Percentiles rank a stretch among this genome's conserved stretches.
Conservation (phyloP, 345 rosid genomes). For the Brassica nigra region DNA sequence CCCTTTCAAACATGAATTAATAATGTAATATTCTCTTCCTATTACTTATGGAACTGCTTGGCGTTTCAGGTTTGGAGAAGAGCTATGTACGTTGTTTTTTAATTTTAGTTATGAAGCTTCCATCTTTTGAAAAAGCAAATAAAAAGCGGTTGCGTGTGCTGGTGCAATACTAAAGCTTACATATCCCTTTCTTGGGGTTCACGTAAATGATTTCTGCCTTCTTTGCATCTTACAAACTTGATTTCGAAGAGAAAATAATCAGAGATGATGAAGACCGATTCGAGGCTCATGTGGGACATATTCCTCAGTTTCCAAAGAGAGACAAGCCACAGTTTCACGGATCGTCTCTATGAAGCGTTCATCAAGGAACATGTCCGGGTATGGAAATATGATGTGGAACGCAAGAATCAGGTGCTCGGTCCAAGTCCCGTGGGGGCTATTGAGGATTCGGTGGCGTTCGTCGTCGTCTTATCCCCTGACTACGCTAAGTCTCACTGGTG, state of each 20-base stretch:
- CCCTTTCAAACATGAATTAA: not conserved
- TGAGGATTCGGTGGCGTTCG: slow-evolving; percentile 48
- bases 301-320: slow-evolving; percentile 61
- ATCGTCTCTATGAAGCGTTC: slow-evolving; percentile 24
- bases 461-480: slow-evolving; percentile 44
- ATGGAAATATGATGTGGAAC: slow-evolving; percentile 37
- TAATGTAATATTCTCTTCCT: not conserved
- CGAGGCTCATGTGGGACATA: slow-evolving; percentile 53
- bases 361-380: slow-evolving; percentile 36
- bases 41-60: not conserved
- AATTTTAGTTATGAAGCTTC: not conserved
- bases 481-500: slow-evolving; percentile 53
- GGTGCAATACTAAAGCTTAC: not conserved
- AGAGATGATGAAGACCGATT: slow-evolving; percentile 24
- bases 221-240: slow-evolving; percentile 18
- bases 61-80: not conserved
- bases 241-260: slow-evolving; percentile 2
- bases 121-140: not conserved
- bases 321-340: slow-evolving; percentile 41
- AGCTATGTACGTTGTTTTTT: not conserved
- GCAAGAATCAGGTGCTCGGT: slow-evolving; percentile 37
- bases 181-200: not conserved
- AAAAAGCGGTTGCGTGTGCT: not conserved
- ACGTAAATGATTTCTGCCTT: slow-evolving; percentile 2
- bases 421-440: slow-evolving; percentile 47